A percentile compares a stretch with the other conserved stretches of the same genome.
phyloP scores from a whole-genome alignment of 768 basidiomycete genomes.

The Naganishia vishniacii region DNA sequence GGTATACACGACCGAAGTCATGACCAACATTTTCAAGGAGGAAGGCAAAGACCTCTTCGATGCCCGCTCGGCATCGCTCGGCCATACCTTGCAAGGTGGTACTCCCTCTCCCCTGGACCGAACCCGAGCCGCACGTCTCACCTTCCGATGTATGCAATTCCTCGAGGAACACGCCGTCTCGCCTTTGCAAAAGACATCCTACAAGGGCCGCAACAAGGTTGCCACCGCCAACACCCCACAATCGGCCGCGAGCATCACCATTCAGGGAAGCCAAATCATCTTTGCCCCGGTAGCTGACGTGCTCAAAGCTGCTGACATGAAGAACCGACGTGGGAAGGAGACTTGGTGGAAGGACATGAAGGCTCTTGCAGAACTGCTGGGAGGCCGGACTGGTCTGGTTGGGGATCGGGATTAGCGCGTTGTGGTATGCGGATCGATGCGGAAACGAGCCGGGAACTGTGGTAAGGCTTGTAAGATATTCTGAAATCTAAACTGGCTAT shows the following conservation, averaged over 20 bases:
- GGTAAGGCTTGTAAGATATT: not conserved
- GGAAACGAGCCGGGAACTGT: too few relatives aligned
- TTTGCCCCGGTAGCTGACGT: slow-evolving; percentile 84
- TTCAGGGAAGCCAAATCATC: slow-evolving; percentile 71
- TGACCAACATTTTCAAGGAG: slow-evolving; percentile 90
- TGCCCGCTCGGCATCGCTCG: slow-evolving; percentile 87
- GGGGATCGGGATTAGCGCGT: not conserved
- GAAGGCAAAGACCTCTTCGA: slow-evolving; percentile 91
- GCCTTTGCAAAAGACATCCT: slow-evolving; percentile 55
- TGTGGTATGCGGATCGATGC: too few relatives aligned
- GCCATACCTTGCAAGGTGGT: slow-evolving; percentile 94
- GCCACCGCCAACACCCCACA: slow-evolving; percentile 49
- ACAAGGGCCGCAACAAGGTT: slow-evolving; percentile 53
- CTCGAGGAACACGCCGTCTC: slow-evolving; percentile 71
- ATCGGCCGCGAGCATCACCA: slow-evolving; percentile 82
- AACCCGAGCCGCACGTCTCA: slow-evolving; percentile 78
- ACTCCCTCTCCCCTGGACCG: slow-evolving; percentile 93
- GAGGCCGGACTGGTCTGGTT: slow-evolving; percentile 44
- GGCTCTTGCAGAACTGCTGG: slow-evolving; percentile 67
- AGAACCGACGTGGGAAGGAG: slow-evolving; percentile 70
- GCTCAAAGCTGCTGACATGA: slow-evolving; percentile 81
- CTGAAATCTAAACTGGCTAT: not conserved
- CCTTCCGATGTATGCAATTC: slow-evolving; percentile 89
- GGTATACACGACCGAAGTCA: slow-evolving; percentile 83
- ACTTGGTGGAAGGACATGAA: slow-evolving; percentile 73